Percentiles rank a stretch among this genome's conserved stretches.
Evolutionary conservation across 1,284 basidiomycete genomes (phyloP).

Genomic region (Nidula niveotomentosa): DNA sequence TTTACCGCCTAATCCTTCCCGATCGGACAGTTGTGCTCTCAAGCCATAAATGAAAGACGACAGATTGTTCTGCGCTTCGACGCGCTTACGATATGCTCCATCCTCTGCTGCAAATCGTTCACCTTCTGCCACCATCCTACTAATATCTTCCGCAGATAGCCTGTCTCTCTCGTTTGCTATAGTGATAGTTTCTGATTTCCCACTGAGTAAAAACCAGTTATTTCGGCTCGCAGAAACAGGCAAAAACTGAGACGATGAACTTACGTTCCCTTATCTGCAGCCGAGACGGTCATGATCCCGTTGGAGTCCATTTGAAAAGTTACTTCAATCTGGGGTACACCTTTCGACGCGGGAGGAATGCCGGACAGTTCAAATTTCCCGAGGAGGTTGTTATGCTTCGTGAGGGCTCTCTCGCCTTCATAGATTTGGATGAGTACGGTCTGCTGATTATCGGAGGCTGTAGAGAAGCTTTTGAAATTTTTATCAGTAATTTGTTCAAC

Average conservation of each 20-base stretch:
- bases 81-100: slow-evolving; percentile 80
- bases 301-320: slow-evolving; percentile 99
- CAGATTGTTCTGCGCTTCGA: slow-evolving; percentile 84
- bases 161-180: slow-evolving; percentile 99
- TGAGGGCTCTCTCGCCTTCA: slow-evolving; percentile 99
- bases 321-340: slow-evolving; percentile 98
- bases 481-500: no score
- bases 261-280: slow-evolving; percentile 90
- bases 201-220: slow-evolving; percentile 24
- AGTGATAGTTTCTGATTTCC: slow-evolving; percentile 95
- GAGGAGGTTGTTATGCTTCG: slow-evolving; percentile 99
- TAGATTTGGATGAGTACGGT: slow-evolving; percentile 99
- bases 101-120: slow-evolving; percentile 86
- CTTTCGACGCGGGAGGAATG: slow-evolving; percentile 97
- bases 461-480: slow-evolving; percentile 69
- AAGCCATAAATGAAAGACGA: slow-evolving; percentile 98
- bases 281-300: slow-evolving; percentile 96
- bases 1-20: slow-evolving; percentile 81
- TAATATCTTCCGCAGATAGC: slow-evolving; percentile 97
- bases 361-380: slow-evolving; percentile 99
- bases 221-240: no score
- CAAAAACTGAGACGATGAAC: no score
- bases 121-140: slow-evolving; percentile 93
- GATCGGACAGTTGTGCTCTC: slow-evolving; percentile 85
- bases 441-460: slow-evolving; percentile 99